These are phyloP conservation scores for Pseudogymnoascus pannorum DNA, from an alignment of 2,329 filamentous ascomycete species.

Conservation along the genomic window DNA sequence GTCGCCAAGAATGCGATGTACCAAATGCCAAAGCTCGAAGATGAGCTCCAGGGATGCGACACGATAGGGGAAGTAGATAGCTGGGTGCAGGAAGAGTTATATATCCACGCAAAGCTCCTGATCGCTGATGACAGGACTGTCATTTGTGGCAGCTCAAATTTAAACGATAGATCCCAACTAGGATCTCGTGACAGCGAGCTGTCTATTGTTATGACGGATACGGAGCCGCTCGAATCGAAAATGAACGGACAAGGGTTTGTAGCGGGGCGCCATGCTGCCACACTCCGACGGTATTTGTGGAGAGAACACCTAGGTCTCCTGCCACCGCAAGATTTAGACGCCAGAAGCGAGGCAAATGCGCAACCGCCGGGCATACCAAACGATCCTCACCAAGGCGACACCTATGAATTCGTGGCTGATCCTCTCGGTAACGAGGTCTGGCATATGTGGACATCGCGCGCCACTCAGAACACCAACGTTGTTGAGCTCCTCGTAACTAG, in stretches of 20 bases:
- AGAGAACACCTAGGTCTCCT: conserved; percentile 84
- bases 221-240: conserved; percentile 56
- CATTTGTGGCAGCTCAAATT: conserved; percentile 79
- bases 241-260: conserved; percentile 76
- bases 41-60: conserved; percentile 73
- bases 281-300: conserved; percentile 76
- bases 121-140: conserved; percentile 82
- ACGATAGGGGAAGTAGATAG: conserved; percentile 72
- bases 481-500: too few species aligned
- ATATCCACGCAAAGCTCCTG: conserved; percentile 86
- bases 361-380: conserved; percentile 66
- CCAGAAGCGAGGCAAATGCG: conserved; percentile 61
- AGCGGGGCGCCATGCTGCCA: conserved; percentile 75
- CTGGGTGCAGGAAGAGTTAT: conserved; percentile 93
- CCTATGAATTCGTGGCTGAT: conserved; percentile 60
- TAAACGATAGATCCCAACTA: conserved; percentile 85
- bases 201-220: conserved; percentile 83
- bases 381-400: conserved; percentile 55
- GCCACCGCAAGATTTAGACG: conserved; percentile 63
- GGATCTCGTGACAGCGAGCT: conserved; percentile 89
- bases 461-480: conserved; percentile 63
- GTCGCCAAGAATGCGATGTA: conserved; percentile 80
- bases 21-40: too few species aligned
- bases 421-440: conserved; percentile 61
- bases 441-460: conserved; percentile 60